Evolutionary conservation across 495 filamentous ascomycete species (phyloP).

Genomic region (Stereocaulon alpinum): DNA sequence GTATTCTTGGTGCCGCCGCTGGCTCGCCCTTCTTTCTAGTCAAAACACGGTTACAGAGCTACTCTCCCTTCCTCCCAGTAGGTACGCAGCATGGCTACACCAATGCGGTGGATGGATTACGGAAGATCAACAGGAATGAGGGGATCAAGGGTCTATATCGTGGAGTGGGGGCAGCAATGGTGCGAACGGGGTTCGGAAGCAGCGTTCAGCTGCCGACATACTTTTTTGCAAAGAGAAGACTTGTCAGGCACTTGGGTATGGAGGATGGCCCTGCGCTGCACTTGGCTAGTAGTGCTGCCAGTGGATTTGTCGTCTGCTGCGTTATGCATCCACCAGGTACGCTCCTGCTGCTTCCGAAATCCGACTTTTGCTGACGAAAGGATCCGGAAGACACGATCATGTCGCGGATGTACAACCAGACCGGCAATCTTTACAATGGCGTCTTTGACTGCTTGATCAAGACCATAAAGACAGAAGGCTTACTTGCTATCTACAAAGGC

Average conservation of each 20-base stretch:
- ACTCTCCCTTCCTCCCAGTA: slow-evolving; percentile 85
- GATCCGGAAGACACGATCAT: slow-evolving; percentile 79
- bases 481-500: slow-evolving; percentile 95
- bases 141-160: slow-evolving; percentile 76
- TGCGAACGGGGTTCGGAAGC: slow-evolving; percentile 89
- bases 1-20: slow-evolving; percentile 78
- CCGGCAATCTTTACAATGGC: slow-evolving; percentile 86
- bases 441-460: slow-evolving; percentile 87
- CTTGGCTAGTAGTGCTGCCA: slow-evolving; percentile 75
- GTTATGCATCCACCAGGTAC: slow-evolving; percentile 96
- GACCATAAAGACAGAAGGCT: slow-evolving; percentile 82
- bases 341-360: slow-evolving; percentile 14
- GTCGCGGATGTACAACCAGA: slow-evolving; percentile 98
- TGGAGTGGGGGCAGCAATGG: slow-evolving; percentile 90
- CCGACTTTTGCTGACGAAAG: slow-evolving; percentile 3
- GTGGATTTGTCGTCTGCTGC: slow-evolving; percentile 92
- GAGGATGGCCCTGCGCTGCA: slow-evolving; percentile 85
- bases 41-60: slow-evolving; percentile 93
- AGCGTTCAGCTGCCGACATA: slow-evolving; percentile 96
- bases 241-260: slow-evolving; percentile 74
- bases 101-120: slow-evolving; percentile 73
- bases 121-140: slow-evolving; percentile 65
- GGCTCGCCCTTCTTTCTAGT: slow-evolving; percentile 98
- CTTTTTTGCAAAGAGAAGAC: slow-evolving; percentile 87
- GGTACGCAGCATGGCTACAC: slow-evolving; percentile 91